Base-by-base conservation (phyloP, 192 early-diverging fungal genomes). In the Umbelopsis vinacea region DNA sequence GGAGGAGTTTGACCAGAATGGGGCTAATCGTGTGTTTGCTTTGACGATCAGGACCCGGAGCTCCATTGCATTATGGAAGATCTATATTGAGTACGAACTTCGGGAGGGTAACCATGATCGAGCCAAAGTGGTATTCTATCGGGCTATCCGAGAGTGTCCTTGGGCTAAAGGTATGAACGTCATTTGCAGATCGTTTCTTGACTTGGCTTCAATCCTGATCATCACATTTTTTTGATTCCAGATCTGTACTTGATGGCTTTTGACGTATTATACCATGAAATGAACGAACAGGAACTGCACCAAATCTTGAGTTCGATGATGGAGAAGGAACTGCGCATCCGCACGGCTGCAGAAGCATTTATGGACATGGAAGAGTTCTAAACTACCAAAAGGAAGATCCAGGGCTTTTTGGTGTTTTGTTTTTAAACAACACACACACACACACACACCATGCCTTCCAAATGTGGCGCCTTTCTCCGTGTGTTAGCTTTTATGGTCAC, bases 281-380 rank as follows among this genome's bases (percentile, higher is more conserved):
- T 86, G 71, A 78, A 66, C 33, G 73, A 70, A 19, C 78, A 84
- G 50, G 90, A 91, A 71, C 53, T 85, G 48, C 67, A 74, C 50
- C 87, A 90, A 35, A 70, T 89, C 12, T 66, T 83, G 19, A 76
- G 78, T 23, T 68, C 89, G 19, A 88, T 92, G 81, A 83, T 89
- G 72, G 89, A 90, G 67, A 92, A 90, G 68, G 90, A 90, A 52
- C 75, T 92, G 9, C 78, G 90, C 40, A 69, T 88, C 43, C 78
- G 87, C 38, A 60, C 60, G 15, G 23, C 71, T 14, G 53, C 79
- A 12, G 81, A 85, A 73, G 72, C 76, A 48, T 26, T 46, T 75
- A 66, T 48, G 46, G 46, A 38, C n/a, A 11, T 67, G 35, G 15
- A 52, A 9, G 26, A 60, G 22, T 35, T 26, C 14, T 21, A 29